phyloP scores from a whole-genome alignment of 106 monocot genomes.

The Dactylorhiza incarnata region DNA sequence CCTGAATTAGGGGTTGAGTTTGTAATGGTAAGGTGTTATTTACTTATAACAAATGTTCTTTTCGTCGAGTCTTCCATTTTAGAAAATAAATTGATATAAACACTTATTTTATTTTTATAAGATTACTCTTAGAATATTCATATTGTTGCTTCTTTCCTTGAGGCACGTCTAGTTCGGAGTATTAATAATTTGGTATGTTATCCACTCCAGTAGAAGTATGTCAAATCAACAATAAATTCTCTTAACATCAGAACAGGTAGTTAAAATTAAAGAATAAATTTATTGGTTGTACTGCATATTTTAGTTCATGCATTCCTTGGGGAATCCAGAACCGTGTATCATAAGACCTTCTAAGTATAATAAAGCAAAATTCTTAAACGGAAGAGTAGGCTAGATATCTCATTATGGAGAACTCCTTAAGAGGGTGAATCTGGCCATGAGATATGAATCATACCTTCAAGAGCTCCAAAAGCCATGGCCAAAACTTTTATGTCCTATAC shows the following conservation, averaged over 20 bases:
- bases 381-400: no score
- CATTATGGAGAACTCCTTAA: no score
- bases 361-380: no score
- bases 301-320: no score
- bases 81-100: not conserved
- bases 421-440: no score
- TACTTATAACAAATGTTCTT: not conserved
- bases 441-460: no score
- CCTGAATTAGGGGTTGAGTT: constrained; percentile 93
- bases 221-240: not conserved
- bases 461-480: no score
- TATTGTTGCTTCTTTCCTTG: not conserved
- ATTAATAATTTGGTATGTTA: not conserved
- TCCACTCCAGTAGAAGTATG: not conserved
- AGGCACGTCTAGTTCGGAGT: not conserved
- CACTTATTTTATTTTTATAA: constrained; percentile 2
- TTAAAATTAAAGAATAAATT: not conserved
- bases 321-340: no score
- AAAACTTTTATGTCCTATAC: no score
- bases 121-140: not conserved
- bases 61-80: not conserved
- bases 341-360: no score
- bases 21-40: constrained; percentile 53
- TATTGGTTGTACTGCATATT: not conserved
- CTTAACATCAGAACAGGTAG: not conserved